Conservation (phyloP, 345 rosid species). For the Eutrema heterophyllum region DNA sequence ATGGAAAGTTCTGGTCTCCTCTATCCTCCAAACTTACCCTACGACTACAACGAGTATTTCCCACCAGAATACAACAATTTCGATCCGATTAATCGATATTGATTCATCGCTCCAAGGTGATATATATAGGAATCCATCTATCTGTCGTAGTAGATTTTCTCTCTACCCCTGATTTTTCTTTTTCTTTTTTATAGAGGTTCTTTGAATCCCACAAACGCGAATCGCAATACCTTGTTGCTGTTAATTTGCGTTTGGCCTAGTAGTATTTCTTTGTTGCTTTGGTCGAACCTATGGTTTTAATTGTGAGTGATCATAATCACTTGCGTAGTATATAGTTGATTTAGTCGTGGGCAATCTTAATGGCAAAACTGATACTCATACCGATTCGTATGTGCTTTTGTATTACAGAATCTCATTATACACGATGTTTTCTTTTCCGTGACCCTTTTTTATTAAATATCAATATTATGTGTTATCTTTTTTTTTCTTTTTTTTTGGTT, state of each 20-base stretch:
- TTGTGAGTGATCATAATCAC: conserved; percentile 7
- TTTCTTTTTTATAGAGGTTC: not conserved
- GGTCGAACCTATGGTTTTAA: conserved; percentile 1
- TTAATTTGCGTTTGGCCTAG: not conserved
- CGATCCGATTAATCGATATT: not conserved
- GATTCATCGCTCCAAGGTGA: not conserved
- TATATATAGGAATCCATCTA: not conserved
- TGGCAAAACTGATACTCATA: not conserved
- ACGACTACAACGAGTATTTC: not conserved
- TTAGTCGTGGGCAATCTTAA: not conserved
- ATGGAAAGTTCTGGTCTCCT: not conserved
- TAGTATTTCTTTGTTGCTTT: not conserved
- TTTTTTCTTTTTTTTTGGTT: no score
- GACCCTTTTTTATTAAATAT: not conserved
- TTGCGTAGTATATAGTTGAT: not conserved
- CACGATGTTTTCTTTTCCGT: not conserved
- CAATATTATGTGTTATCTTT: not conserved
- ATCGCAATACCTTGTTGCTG: not conserved
- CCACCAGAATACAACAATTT: not conserved
- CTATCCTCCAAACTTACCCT: not conserved
- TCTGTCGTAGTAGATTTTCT: not conserved
- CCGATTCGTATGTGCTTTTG: conserved; percentile 7
- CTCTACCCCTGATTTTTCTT: not conserved
- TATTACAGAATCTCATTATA: not conserved
- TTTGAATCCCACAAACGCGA: not conserved